Percentiles rank a stretch among this genome's conserved stretches.
phyloP scores from a whole-genome alignment of 805 yeast genomes.

The Tetrapisispora fleetii region DNA sequence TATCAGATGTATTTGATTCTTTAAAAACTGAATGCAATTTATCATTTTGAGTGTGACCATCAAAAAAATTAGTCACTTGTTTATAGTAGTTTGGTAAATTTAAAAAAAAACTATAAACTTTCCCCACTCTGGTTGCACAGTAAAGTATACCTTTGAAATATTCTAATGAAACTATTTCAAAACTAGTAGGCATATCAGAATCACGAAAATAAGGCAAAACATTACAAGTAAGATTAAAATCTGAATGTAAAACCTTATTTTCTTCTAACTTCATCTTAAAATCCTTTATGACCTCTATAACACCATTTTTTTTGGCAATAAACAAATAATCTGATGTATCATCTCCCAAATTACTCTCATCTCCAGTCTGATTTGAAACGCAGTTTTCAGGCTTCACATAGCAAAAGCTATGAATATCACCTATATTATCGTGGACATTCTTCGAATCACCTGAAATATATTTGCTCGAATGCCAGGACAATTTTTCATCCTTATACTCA shows the following conservation, averaged over 20 bases:
- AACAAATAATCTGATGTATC: constrained; percentile 20
- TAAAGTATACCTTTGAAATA: constrained; percentile 20
- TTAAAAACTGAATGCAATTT: not conserved
- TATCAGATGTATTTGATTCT: no score
- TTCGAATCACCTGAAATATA: not conserved
- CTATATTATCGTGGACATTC: not conserved
- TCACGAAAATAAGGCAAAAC: constrained; percentile 11
- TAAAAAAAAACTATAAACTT: constrained; percentile 16
- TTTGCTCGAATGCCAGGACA: not conserved
- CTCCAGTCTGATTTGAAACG: not conserved
- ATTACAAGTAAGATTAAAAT: constrained; percentile 14
- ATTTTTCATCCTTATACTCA: not conserved
- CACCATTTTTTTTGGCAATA: constrained; percentile 22
- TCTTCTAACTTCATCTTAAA: constrained; percentile 12
- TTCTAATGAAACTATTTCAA: constrained; percentile 16
- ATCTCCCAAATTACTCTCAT: constrained; percentile 4
- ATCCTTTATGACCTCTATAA: constrained; percentile 21
- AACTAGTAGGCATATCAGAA: constrained; percentile 6
- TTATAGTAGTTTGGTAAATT: constrained; percentile 20
- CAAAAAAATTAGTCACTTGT: not conserved
- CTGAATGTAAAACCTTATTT: constrained; percentile 8
- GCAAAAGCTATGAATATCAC: constrained; percentile 18
- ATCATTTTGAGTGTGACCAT: constrained; percentile 8
- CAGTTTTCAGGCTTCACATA: constrained; percentile 14
- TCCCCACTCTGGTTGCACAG: constrained; percentile 19